Conservation (phyloP, 2,329 filamentous ascomycete species). For the Neonectria ditissima region DNA sequence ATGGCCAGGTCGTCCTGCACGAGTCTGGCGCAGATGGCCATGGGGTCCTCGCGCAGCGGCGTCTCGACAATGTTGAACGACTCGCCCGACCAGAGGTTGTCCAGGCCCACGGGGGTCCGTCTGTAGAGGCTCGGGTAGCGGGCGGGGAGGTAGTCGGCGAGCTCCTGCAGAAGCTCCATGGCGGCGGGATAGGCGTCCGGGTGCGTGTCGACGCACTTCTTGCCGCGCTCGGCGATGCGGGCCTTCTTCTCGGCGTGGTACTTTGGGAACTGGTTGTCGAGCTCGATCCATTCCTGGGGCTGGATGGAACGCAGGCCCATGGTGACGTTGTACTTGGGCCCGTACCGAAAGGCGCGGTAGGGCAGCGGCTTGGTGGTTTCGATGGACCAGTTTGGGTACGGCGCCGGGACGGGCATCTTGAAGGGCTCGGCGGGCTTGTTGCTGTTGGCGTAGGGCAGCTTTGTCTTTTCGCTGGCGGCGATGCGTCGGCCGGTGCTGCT, state of each 20-base stretch:
- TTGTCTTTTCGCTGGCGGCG: background rate
- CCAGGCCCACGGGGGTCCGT: constrained; percentile 72
- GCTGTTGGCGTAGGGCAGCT: constrained; percentile 23
- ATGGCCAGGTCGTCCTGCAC: constrained; percentile 86
- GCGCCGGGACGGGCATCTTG: constrained; percentile 67
- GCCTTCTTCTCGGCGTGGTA: constrained; percentile 78
- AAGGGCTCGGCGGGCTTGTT: constrained; percentile 54
- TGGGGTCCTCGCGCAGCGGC: constrained; percentile 80
- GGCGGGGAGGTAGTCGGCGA: constrained; percentile 76
- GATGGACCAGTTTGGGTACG: constrained; percentile 78
- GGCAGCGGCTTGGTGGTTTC: constrained; percentile 77
- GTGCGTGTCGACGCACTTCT: constrained; percentile 75
- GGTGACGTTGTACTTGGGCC: constrained; percentile 80
- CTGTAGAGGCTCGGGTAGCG: constrained; percentile 80
- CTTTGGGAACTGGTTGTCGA: constrained; percentile 81
- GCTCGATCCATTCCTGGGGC: constrained; percentile 83
- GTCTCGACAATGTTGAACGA: constrained; percentile 74
- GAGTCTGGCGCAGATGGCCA: constrained; percentile 78
- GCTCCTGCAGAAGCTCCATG: constrained; percentile 80
- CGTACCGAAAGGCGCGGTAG: constrained; percentile 83
- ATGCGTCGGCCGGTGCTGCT: background rate
- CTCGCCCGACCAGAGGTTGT: constrained; percentile 79
- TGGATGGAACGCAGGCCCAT: constrained; percentile 80
- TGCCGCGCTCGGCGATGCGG: constrained; percentile 74
- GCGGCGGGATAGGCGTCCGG: constrained; percentile 79